Conservation (phyloP, 495 filamentous ascomycete species). For the Lasiosphaeria hispida region DNA sequence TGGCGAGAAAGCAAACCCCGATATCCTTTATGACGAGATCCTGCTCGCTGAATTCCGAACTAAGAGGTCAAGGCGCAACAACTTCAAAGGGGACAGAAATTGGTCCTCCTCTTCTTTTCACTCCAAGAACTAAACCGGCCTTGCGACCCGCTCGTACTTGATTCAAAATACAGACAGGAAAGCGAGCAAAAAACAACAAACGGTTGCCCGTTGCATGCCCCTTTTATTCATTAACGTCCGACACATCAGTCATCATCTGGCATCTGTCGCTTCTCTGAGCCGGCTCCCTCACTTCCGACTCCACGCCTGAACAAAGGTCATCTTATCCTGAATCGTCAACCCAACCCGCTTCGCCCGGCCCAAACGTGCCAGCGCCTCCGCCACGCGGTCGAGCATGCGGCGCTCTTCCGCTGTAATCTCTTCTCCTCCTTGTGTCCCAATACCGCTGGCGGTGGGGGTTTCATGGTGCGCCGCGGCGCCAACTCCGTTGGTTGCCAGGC, state of each 20-base stretch:
- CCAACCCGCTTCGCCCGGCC: constrained; percentile 89
- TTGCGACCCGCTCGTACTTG: no score
- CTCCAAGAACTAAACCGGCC: no score
- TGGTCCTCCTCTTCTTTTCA: no score
- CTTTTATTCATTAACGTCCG: no score
- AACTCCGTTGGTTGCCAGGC: constrained; percentile 28
- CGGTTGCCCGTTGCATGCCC: no score
- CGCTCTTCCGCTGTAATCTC: constrained; percentile 56
- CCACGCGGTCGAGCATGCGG: constrained; percentile 67
- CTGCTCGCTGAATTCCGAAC: no score
- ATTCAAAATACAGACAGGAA: no score
- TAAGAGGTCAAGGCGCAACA: no score
- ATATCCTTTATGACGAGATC: no score
- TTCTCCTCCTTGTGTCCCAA: constrained; percentile 28
- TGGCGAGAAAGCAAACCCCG: no score
- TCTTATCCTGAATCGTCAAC: constrained; percentile 78
- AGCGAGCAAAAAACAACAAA: no score
- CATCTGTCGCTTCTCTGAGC: not conserved
- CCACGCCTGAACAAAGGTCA: constrained; percentile 70
- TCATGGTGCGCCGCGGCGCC: constrained; percentile 14
- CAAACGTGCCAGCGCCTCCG: constrained; percentile 82
- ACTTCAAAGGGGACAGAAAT: no score
- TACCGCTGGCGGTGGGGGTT: constrained; percentile 11
- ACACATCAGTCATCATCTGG: constrained; percentile 6
- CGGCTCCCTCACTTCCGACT: not conserved